Evolutionary conservation across 164 flowering plant species (phyloP).

Genomic region (Malania oleifera): DNA sequence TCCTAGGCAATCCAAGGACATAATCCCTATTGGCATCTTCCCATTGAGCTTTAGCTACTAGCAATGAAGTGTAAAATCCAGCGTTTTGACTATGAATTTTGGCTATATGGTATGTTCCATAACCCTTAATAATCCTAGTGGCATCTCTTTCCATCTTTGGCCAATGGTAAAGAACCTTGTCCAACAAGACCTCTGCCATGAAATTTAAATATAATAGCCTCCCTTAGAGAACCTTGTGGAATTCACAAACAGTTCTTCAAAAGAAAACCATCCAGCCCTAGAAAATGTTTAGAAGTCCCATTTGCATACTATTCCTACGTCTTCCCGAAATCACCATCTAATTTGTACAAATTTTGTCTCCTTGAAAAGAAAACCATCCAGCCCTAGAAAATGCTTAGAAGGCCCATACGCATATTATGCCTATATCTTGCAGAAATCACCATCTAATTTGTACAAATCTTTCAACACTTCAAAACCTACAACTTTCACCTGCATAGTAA

Average conservation of each 20-base stretch:
- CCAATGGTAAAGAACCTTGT: conserved; percentile 20
- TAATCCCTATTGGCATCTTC: conserved; percentile 6
- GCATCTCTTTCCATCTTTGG: conserved; percentile 14
- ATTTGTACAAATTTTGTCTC: too few relatives aligned
- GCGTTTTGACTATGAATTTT: background rate
- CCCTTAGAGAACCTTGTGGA: conserved; percentile 11
- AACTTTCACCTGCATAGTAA: background rate
- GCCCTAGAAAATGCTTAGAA: background rate
- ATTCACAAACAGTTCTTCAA: conserved; percentile 1
- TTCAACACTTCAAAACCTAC: background rate
- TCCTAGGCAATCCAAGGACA: conserved; percentile 9
- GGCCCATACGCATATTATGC: background rate
- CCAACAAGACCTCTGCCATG: conserved; percentile 14
- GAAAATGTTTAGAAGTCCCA: too few relatives aligned
- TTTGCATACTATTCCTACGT: too few relatives aligned
- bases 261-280: too few relatives aligned
- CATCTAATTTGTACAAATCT: background rate
- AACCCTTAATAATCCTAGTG: background rate
- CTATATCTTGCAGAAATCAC: background rate
- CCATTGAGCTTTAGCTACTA: conserved; percentile 6
- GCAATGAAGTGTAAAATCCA: conserved; percentile 7
- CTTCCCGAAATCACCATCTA: too few relatives aligned
- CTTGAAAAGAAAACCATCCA: conserved; percentile 10
- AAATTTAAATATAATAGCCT: conserved; percentile 5
- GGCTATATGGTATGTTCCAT: conserved; percentile 7